Evolutionary conservation across 257 asterid genomes (phyloP).

Genomic region (Handroanthus guayacan): DNA sequence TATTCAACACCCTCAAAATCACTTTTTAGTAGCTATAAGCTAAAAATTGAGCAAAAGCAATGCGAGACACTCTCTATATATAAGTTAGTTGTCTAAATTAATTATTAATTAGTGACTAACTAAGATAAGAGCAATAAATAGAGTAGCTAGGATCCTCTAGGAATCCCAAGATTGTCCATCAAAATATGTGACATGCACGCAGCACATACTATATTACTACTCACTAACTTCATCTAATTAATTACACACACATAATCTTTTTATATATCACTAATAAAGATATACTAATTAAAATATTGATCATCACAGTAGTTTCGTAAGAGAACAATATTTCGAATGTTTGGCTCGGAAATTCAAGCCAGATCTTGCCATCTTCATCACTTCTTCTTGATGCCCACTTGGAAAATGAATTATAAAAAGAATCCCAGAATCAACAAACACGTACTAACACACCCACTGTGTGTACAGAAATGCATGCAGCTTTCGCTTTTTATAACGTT

Average conservation of each 20-base stretch:
- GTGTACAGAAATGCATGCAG: conserved; percentile 35
- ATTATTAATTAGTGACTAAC: conserved; percentile 19
- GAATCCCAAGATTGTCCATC: conserved; percentile 43
- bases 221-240: no score
- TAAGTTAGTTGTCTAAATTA: conserved; percentile 42
- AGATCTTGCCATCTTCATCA: conserved; percentile 39
- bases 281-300: background rate
- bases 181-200: no score
- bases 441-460: background rate
- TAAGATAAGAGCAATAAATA: conserved; percentile 25
- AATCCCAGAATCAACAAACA: conserved; percentile 24
- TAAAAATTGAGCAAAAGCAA: no score
- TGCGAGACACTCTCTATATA: conserved; percentile 27
- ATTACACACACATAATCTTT: no score
- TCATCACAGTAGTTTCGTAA: background rate
- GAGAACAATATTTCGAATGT: conserved; percentile 7
- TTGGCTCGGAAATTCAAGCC: conserved; percentile 52
- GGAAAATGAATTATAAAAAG: background rate
- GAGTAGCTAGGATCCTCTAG: background rate
- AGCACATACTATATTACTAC: background rate
- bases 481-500: conserved; percentile 47
- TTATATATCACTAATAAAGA: background rate
- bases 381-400: conserved; percentile 21
- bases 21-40: no score
- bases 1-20: no score